Conservation (phyloP, 306 rosid genomes). For the Oxytropis ochrocephala region DNA sequence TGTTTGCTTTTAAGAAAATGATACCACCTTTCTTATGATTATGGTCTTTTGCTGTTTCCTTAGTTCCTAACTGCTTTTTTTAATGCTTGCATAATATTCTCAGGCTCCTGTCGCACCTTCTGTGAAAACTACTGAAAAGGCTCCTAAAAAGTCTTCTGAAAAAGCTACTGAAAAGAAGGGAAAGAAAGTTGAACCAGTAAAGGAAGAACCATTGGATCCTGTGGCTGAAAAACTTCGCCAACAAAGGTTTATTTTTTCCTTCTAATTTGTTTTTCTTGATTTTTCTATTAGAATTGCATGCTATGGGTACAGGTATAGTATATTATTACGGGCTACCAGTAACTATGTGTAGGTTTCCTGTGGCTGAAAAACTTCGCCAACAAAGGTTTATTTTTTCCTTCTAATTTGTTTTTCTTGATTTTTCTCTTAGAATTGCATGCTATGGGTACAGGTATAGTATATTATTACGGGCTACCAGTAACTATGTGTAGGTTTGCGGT, state of each 20-base stretch:
- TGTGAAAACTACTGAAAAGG: slow-evolving; percentile 50
- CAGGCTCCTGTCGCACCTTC: slow-evolving; percentile 71
- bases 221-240: slow-evolving; percentile 83
- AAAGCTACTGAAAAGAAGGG: slow-evolving; percentile 64
- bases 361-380: slow-evolving; percentile 85
- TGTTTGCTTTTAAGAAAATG: background rate
- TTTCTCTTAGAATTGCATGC: background rate
- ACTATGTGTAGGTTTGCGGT: background rate
- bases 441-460: background rate
- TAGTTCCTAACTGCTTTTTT: background rate
- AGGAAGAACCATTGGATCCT: slow-evolving; percentile 74
- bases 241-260: slow-evolving; percentile 54
- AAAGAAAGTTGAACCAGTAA: slow-evolving; percentile 38
- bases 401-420: background rate
- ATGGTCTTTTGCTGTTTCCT: background rate
- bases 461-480: background rate
- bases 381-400: slow-evolving; percentile 53
- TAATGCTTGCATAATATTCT: slow-evolving; percentile 2
- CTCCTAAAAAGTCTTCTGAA: slow-evolving; percentile 48
- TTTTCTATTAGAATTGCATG: background rate
- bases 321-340: background rate
- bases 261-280: background rate
- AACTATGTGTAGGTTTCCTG: slow-evolving; percentile 29
- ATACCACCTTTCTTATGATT: background rate
- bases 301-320: background rate